Conservation (phyloP, 1,284 basidiomycete genomes). For the Pulveroboletus sp. region DNA sequence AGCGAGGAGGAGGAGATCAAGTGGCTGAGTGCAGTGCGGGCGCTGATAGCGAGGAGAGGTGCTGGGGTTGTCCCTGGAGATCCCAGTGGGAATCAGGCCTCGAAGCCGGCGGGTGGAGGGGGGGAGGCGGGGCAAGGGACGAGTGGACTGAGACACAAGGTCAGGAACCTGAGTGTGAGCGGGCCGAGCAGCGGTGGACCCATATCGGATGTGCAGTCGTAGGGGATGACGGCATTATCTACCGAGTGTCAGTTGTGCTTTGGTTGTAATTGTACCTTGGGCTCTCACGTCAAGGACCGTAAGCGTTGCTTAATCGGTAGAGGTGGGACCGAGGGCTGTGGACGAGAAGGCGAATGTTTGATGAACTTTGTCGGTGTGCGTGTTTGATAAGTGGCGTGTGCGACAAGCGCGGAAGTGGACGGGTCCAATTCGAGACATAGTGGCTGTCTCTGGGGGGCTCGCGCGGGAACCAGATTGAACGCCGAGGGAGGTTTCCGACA, state of each 20-base stretch:
- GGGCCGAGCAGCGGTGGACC: constrained; percentile 29
- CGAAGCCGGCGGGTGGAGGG: constrained; percentile 23
- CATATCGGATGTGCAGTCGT: constrained; percentile 22
- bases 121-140: constrained; percentile 23
- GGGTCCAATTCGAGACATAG: constrained; percentile 33
- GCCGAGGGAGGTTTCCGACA: constrained; percentile 20
- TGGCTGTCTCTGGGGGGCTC: constrained; percentile 18
- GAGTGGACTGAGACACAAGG: constrained; percentile 44
- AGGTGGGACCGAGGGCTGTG: neutral
- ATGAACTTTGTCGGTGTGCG: constrained; percentile 26
- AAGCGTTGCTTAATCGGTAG: neutral
- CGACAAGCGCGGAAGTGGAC: constrained; percentile 38
- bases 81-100: constrained; percentile 25
- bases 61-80: constrained; percentile 45
- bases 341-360: constrained; percentile 3
- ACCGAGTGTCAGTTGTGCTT: constrained; percentile 1
- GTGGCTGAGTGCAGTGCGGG: constrained; percentile 94
- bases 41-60: constrained; percentile 77
- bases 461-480: constrained; percentile 5
- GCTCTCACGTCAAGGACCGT: constrained; percentile 27
- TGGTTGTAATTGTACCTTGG: constrained; percentile 22
- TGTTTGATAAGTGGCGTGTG: constrained; percentile 36
- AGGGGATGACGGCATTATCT: constrained; percentile 28
- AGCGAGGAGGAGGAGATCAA: constrained; percentile 98
- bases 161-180: constrained; percentile 45